Evolutionary conservation across 1,284 basidiomycete species (phyloP).

Genomic region (Apiotrichum brassicae): DNA sequence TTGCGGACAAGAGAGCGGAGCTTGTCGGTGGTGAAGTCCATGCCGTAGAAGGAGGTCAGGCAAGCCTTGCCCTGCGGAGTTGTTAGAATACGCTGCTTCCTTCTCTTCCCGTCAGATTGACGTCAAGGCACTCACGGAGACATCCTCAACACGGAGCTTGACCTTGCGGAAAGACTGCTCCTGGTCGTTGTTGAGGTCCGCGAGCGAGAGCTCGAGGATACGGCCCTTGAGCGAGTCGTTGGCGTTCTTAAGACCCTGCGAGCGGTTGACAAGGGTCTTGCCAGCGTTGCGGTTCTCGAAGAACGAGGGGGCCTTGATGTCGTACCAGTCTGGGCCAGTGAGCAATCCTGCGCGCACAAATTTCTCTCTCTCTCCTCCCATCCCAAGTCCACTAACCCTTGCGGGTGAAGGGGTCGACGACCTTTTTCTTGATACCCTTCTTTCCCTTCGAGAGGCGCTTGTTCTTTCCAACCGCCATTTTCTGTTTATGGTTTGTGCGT

Average conservation of each 20-base stretch:
- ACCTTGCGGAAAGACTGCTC: conserved; percentile 99
- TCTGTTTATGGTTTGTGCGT: too few relatives aligned
- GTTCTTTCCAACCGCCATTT: conserved; percentile 96
- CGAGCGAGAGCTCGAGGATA: conserved; percentile 92
- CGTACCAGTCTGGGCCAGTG: conserved; percentile 99
- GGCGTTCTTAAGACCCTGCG: conserved; percentile 97
- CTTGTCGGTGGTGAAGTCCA: conserved; percentile 99
- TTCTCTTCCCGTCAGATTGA: not conserved
- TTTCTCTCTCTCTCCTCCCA: too few relatives aligned
- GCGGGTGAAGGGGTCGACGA: conserved; percentile 98
- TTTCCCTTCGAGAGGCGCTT: conserved; percentile 99
- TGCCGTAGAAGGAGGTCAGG: conserved; percentile 99
- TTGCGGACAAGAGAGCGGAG: conserved; percentile 99
- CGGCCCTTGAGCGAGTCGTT: conserved; percentile 98
- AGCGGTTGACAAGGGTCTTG: conserved; percentile 98
- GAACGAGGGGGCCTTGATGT: conserved; percentile 97
- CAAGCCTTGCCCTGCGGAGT: conserved; percentile 86
- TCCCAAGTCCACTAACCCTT: conserved; percentile 60
- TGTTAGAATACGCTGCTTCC: not conserved
- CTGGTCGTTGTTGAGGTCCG: conserved; percentile 99
- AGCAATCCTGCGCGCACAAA: too few relatives aligned
- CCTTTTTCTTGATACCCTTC: conserved; percentile 99
- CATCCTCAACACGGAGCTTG: conserved; percentile 93
- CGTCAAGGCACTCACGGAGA: conserved; percentile 47
- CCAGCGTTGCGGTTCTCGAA: conserved; percentile 96